Base-by-base conservation (phyloP, 805 yeast genomes). In the Candida quercuum region DNA sequence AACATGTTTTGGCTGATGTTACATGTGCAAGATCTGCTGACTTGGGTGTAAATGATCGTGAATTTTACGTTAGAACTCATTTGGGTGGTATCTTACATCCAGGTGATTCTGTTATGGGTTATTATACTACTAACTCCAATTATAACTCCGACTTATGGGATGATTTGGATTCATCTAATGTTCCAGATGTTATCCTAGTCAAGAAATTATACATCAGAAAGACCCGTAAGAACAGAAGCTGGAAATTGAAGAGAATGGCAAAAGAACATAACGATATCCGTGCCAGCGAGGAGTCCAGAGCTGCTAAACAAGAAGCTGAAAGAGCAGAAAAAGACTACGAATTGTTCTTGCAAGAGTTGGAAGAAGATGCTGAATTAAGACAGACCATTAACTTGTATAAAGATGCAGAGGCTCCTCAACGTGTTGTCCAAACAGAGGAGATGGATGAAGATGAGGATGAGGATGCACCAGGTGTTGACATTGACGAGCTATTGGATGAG, bases 211-310 rank as follows among this genome's bases (percentile, higher is more conserved):
- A 88, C 68, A 72, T 80, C 32, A 81, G 95, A 71, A 83, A 81
- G 67, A 70, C 78, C 33, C 77, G 75, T 67, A 82, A 78, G 68
- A 76, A 80, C 71, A 80, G 91, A 73, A 71, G 71, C 62, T 86
- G 95, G 95, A 86, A 83, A 65, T 78, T 91, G 64, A 85, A 86
- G 80, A 84, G 98, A 73, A 89, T 91, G 96, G 98, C 98, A 27
- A 85, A 74, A 57, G 98, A 93, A 66, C 95, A 89, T 66, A 76
- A 78, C 48, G 97, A 89, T 51, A 78, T 86, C 47, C 88, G 81
- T 32, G 94, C 93, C 40, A 71, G 77, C 48, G 79, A 76, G 49
- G 76, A 71, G 40, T 69, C 77, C 3, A 82, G 88, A 66, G 82
- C 77, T 46, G 89, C 86, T 39, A 83, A 76, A 68, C 93, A 85